Evolutionary conservation across 345 rosid genomes (phyloP), one percentile per base, ranked within the genome.

Genomic region (Viola odorata): DNA sequence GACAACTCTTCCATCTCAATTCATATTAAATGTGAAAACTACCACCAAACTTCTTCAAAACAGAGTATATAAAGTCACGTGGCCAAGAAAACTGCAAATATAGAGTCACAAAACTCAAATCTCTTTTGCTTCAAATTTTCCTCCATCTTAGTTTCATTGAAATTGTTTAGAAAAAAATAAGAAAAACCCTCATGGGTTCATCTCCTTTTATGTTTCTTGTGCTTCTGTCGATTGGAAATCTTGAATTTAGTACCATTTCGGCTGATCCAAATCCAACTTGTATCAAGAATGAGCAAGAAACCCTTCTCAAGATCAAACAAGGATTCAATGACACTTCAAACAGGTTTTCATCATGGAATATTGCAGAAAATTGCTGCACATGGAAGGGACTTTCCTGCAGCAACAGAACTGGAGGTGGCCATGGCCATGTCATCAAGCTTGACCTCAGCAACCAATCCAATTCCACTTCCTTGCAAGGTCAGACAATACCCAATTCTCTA

Each of bases 321-420:
- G 67, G 67, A 13, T 70, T 80, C 7, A 42, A 68, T 6, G 85
- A 80, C 68, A 61, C 50, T 32, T 67, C 87, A 3, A 70, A 69
- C 65, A 64, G 73, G 7, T 77, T 83, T 39, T 50, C 63, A 13
- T 78, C 83, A 36, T 83, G 85, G 88, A 44, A 62, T 23, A 23
- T 23, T 15, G 79, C 81, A 58, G 70, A 76, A 55, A 78, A 76
- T 53, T 85, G 82, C 65, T 80, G 90, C 67, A 49, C 14, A 55
- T 78, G 88, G 88, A 5, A 50, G 0, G 83, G 85, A 1, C 58
- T 83, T 48, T 8, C 10, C 17, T 83, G 84, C 37, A 66, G 63
- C 60, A 55, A 61, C 45, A 38, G 0, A 15, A 77, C 71, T 32
- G 77, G 32, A 23, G 32, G n/a, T n/a, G n/a, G n/a, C n/a, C n/a